Base-by-base conservation (phyloP, 2,329 filamentous ascomycete species). In the Pseudogymnoascus destructans region DNA sequence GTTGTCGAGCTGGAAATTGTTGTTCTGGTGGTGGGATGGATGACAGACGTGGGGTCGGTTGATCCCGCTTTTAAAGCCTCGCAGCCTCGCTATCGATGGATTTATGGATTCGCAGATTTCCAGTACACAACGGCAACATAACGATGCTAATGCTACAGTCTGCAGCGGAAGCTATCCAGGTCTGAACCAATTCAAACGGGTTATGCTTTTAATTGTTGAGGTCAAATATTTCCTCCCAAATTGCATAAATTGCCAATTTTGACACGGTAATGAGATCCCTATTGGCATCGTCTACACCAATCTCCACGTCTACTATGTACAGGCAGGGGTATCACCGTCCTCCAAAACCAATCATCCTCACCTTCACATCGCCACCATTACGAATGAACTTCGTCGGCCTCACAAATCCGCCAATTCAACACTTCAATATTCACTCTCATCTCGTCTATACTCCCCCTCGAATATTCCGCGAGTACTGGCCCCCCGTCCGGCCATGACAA, bases 1-100 rank as follows among this genome's bases (percentile, higher is more conserved):
- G 17, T 38, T 57, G 38, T 57, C 17, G 13, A 27, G 32, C 27
- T 42, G 35, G 55, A 49, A 40, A 40, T 30, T 42, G 23, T 49
- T 49, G 23, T 27, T 49, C 23, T 49, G 8, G 23, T 49, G 42
- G 42, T 49, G 42, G 42, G 42, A 49, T 49, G 33, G 21, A 23
- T 55, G 52, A 33, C 52, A 55, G 52, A 35, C 52, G 52, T 55
- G 52, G 52, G 52, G 52, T 55, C 52, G 52, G 52, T 55, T 55
- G 52, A 33, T 33, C 52, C 52, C 52, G 52, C 52, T 55, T 55
- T 55, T 55, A 55, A 55, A 36, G 42, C 42, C 42, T 49, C 42
- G 42, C n/a, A 49, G 42, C 42, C 42, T 49, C 42, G 42, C 42
- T 23, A 49, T 49, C n/a, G 8, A 49, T 17, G n/a, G 13, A 49